A percentile compares a stretch with the other conserved stretches of the same genome.
Evolutionary conservation across 1,284 basidiomycete species (phyloP).

Genomic region (Leccinum brunneo-olivaceum): DNA sequence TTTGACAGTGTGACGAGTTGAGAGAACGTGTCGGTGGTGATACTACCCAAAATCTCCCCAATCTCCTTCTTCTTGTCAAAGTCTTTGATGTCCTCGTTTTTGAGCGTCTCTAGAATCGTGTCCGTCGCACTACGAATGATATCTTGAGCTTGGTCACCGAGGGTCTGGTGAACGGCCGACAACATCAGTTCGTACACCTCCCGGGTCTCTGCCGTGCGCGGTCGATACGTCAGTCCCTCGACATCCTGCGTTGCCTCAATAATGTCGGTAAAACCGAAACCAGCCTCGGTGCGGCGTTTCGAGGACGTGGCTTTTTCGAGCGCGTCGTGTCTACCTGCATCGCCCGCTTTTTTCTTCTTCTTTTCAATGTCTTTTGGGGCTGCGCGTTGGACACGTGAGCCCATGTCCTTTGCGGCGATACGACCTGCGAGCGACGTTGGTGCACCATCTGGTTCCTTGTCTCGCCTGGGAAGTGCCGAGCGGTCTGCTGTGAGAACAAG

Average conservation of each 20-base stretch:
- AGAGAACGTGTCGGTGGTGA: conserved; percentile 76
- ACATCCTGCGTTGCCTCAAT: conserved; percentile 90
- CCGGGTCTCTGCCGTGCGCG: conserved; percentile 88
- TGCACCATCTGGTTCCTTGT: conserved; percentile 94
- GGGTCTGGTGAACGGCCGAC: conserved; percentile 70
- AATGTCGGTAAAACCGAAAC: conserved; percentile 80
- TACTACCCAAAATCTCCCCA: conserved; percentile 69
- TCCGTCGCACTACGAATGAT: conserved; percentile 94
- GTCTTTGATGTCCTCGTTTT: conserved; percentile 88
- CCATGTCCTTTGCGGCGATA: conserved; percentile 91
- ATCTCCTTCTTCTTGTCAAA: conserved; percentile 98
- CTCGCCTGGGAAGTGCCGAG: conserved; percentile 68
- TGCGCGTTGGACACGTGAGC: conserved; percentile 79
- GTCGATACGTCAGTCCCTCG: conserved; percentile 89
- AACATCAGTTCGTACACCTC: conserved; percentile 94
- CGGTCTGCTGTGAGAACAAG: conserved; percentile 80
- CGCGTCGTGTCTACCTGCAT: conserved; percentile 39
- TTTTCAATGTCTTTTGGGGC: conserved; percentile 91
- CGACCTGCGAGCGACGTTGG: conserved; percentile 89
- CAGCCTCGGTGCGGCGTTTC: conserved; percentile 48
- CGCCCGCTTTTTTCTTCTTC: conserved; percentile 80
- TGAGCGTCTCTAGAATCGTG: conserved; percentile 83
- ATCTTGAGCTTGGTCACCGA: conserved; percentile 95
- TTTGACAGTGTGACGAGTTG: conserved; percentile 86
- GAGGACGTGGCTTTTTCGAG: conserved; percentile 48